These are phyloP conservation scores for Rhododendron williamsianum DNA, from an alignment of 148 eudicot species.

Conservation along the genomic window DNA sequence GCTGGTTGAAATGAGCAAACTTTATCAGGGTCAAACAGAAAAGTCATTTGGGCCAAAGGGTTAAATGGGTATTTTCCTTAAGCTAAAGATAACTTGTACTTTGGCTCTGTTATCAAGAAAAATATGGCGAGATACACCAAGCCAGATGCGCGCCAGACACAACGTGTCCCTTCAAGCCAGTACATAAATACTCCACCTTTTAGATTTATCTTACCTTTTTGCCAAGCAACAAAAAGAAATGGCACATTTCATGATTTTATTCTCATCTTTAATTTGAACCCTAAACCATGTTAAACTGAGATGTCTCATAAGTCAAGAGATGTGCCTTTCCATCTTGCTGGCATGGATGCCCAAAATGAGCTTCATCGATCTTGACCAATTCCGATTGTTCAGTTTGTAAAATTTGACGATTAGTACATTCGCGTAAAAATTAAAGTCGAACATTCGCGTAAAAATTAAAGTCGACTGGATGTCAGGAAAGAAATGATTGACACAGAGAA, in stretches of 20 bases:
- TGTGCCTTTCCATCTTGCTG: background rate
- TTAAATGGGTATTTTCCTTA: background rate
- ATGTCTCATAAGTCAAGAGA: background rate
- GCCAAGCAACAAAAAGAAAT: background rate
- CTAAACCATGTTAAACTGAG: background rate
- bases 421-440: background rate
- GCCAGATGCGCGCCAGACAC: background rate
- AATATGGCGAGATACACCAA: background rate
- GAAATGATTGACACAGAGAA: background rate
- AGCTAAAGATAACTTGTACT: constrained; percentile 1
- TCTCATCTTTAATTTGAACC: background rate
- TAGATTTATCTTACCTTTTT: background rate
- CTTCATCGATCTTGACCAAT: background rate
- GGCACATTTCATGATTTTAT: background rate
- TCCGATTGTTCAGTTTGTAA: background rate
- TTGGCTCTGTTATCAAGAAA: background rate
- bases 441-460: background rate
- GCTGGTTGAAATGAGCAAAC: constrained; percentile 4
- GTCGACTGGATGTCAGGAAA: background rate
- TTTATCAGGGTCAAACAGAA: constrained; percentile 16
- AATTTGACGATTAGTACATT: background rate
- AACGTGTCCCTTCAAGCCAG: background rate
- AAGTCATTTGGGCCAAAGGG: background rate
- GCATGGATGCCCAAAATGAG: background rate
- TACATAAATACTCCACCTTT: background rate